Conservation (phyloP, 1,284 basidiomycete species). For the Tetrapyrgos nigripes region DNA sequence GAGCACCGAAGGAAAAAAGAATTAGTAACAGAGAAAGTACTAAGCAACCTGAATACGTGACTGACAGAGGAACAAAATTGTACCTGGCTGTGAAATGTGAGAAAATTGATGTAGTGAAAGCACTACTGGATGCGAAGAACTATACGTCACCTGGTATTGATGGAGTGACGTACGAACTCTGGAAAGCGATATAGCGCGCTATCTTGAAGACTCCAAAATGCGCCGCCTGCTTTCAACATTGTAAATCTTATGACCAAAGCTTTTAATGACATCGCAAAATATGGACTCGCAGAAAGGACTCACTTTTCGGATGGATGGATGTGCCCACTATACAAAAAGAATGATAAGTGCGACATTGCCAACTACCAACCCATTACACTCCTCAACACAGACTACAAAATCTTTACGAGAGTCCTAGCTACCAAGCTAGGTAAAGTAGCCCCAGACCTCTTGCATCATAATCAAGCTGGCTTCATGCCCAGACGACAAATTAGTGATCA, state of each 20-base stretch:
- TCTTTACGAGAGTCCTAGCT: slow-evolving; percentile 20
- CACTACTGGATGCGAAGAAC: slow-evolving; percentile 1
- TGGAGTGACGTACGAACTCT: slow-evolving; percentile 24
- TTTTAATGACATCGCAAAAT: slow-evolving; percentile 33
- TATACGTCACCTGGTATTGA: slow-evolving; percentile 19
- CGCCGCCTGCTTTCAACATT: slow-evolving; percentile 1
- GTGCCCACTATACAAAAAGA: slow-evolving; percentile 38
- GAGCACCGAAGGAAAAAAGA: neutral
- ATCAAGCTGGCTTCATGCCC: too few species aligned
- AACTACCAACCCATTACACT: slow-evolving; percentile 21
- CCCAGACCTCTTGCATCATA: too few species aligned
- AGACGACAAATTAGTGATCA: too few species aligned
- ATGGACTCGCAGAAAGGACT: slow-evolving; percentile 21
- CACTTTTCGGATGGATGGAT: slow-evolving; percentile 38
- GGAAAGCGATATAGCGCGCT: slow-evolving; percentile 10
- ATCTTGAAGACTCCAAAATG: slow-evolving; percentile 3
- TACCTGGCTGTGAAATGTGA: neutral
- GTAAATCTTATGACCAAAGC: slow-evolving; percentile 17
- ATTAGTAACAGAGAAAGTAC: neutral
- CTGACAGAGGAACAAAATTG: neutral
- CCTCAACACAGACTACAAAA: slow-evolving; percentile 23
- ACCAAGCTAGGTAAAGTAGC: too few species aligned
- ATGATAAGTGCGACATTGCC: slow-evolving; percentile 7
- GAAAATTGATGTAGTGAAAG: neutral
- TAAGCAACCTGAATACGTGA: slow-evolving; percentile 11